These are phyloP conservation scores for Tricholoma saponaceum DNA, from an alignment of 768 basidiomycete species.

Conservation along the genomic window DNA sequence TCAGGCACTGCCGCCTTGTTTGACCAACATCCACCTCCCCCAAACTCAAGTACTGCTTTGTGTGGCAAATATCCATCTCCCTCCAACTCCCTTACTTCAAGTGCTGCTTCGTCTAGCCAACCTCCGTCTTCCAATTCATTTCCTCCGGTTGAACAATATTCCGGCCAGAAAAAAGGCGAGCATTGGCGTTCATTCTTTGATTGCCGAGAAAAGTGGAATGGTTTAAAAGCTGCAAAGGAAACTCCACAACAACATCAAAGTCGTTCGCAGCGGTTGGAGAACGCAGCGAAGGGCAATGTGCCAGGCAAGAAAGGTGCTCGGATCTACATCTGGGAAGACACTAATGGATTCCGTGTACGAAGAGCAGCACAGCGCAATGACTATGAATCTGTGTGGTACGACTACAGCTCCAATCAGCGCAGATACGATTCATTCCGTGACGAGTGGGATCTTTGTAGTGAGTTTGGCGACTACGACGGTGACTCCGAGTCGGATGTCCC, in stretches of 20 bases:
- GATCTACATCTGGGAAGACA: slow-evolving; percentile 18
- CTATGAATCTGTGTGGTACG: slow-evolving; percentile 13
- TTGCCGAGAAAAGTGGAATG: neutral
- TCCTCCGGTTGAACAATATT: neutral
- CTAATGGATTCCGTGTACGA: slow-evolving; percentile 16
- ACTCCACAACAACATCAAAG: neutral
- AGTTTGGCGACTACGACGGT: slow-evolving; percentile 1
- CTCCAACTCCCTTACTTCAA: neutral
- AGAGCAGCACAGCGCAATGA: slow-evolving; percentile 6
- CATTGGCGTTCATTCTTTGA: neutral
- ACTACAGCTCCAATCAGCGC: slow-evolving; percentile 8
- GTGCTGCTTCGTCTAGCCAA: neutral
- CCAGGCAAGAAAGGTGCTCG: slow-evolving; percentile 9
- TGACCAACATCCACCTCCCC: neutral
- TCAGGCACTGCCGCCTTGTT: too few species aligned
- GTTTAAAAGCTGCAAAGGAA: neutral
- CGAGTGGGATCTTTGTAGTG: slow-evolving; percentile 19
- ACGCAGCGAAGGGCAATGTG: neutral
- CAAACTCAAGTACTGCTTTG: neutral
- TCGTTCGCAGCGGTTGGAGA: neutral
- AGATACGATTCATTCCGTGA: slow-evolving; percentile 14
- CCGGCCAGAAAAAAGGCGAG: neutral
- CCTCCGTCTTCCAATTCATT: neutral
- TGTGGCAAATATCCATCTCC: neutral
- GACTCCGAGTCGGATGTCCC: neutral